Evolutionary conservation across 2,329 filamentous ascomycete species (phyloP).

Genomic region (Penicillium sclerotiorum): DNA sequence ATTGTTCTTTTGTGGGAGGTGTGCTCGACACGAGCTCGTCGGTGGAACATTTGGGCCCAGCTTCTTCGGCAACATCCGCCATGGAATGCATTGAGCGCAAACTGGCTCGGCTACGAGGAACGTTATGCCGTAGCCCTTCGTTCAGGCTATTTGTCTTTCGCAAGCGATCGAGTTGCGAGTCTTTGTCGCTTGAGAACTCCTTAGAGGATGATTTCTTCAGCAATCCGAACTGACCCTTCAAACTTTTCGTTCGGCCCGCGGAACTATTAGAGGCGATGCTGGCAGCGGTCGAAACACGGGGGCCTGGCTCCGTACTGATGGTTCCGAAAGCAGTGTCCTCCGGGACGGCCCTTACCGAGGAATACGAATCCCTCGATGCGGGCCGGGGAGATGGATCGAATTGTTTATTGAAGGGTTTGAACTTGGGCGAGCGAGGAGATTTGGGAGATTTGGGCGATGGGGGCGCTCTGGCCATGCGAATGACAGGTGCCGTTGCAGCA

Average conservation of each 20-base stretch:
- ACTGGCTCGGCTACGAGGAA: conserved; percentile 41
- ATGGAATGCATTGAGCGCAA: conserved; percentile 46
- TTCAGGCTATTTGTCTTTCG: conserved; percentile 38
- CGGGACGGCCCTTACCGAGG: conserved; percentile 33
- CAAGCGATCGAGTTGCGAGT: conserved; percentile 35
- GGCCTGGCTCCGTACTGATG: conserved; percentile 44
- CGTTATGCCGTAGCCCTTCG: conserved; percentile 36
- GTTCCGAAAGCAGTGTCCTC: conserved; percentile 43
- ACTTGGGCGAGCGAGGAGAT: conserved; percentile 42
- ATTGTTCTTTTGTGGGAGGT: conserved; percentile 39
- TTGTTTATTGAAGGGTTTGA: conserved; percentile 51
- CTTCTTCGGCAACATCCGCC: conserved; percentile 46
- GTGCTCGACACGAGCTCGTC: conserved; percentile 22
- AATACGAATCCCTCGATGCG: conserved; percentile 41
- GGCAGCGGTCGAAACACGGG: conserved; percentile 38
- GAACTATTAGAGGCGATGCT: conserved; percentile 46
- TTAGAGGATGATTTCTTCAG: conserved; percentile 39
- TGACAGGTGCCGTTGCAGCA: conserved; percentile 67
- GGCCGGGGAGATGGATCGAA: conserved; percentile 43
- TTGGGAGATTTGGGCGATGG: conserved; percentile 74
- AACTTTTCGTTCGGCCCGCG: conserved; percentile 37
- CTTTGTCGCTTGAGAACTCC: conserved; percentile 41
- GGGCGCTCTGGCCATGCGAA: conserved; percentile 79
- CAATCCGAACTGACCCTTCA: conserved; percentile 38
- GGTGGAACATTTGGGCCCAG: conserved; percentile 22